Evolutionary conservation across 2,329 filamentous ascomycete genomes (phyloP), one percentile per base, ranked within the genome.

Genomic region (Penicillium nordicum): DNA sequence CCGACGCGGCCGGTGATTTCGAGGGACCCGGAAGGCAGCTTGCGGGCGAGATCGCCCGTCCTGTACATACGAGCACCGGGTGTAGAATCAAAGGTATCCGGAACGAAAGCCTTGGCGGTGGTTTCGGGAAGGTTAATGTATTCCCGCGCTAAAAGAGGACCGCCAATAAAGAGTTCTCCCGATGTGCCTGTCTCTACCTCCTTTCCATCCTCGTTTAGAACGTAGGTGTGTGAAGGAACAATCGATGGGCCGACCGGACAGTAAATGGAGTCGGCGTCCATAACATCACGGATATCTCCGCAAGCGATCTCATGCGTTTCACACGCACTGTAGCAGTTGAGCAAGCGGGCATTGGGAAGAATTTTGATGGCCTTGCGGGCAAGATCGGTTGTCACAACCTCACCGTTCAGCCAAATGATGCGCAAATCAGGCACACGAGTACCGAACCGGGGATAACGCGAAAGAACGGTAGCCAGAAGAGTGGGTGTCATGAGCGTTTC

Each of bases 401-500:
- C 89, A 48, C 89, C 89, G 63, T 93, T 92, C 30, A 93, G 78
- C 89, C 89, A 92, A 30, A 92, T 74, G 0, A 87, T 89, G 43
- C 83, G 83, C 54, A 93, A 76, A 18, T 87, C 74, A 8, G 87
- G 85, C 9, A 92, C 78, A 41, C 83, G 81, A 27, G 79, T 75
- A 18, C 82, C 84, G 50, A 92, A 81, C 43, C 86, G 79, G 8
- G 87, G 79, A 69, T 91, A 86, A 42, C 88, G 82, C 1, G 88
- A 81, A 18, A 93, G 80, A 3, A 92, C 85, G 2, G 89, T 88
- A 27, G 89, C 86, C 44, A 93, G 79, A 14, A 93, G 80, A 0
- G 89, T 92, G 0, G 89, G 89, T 0, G 89, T 92, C 88, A 92
- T 92, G 51, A 93, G 80, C 16, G 89, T 92, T 69, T 93, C 89